phyloP scores from a whole-genome alignment of 495 filamentous ascomycete genomes.

The Penicillium malachiteum region DNA sequence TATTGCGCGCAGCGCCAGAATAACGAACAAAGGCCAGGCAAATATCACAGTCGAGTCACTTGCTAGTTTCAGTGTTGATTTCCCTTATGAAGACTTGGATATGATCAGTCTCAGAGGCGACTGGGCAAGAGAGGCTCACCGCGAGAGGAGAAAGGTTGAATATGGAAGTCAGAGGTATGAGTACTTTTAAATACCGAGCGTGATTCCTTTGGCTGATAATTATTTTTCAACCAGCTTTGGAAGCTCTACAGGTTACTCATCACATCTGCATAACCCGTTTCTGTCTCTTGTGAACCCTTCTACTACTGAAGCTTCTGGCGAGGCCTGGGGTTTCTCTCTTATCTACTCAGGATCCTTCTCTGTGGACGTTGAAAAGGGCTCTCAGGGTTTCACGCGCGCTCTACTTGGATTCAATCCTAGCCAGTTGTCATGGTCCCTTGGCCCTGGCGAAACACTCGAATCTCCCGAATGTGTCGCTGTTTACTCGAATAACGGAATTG shows the following conservation, averaged over 20 bases:
- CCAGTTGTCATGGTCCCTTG: constrained; percentile 48
- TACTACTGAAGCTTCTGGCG: constrained; percentile 51
- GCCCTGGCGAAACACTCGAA: constrained; percentile 45
- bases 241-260: constrained; percentile 52
- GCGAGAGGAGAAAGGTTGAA: constrained; percentile 34
- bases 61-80: constrained; percentile 53
- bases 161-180: constrained; percentile 36
- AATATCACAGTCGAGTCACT: constrained; percentile 48
- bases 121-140: constrained; percentile 51
- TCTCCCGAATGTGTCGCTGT: constrained; percentile 55
- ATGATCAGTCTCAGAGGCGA: constrained; percentile 53
- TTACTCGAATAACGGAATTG: constrained; percentile 51
- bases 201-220: background rate
- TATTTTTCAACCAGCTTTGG: constrained; percentile 35
- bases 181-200: background rate
- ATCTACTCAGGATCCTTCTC: constrained; percentile 55
- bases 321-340: constrained; percentile 55
- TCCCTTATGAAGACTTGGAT: constrained; percentile 52
- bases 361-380: constrained; percentile 52
- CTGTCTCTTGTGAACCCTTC: constrained; percentile 47
- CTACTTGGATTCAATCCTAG: constrained; percentile 50
- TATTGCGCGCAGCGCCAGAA: constrained; percentile 49
- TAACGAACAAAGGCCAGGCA: constrained; percentile 49
- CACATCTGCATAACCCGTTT: constrained; percentile 56
- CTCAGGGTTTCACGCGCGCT: constrained; percentile 52